Percentiles rank a stretch among this genome's conserved stretches.
Evolutionary conservation across 176 grass and related monocot genomes (phyloP).

Genomic region (Poa pratensis): DNA sequence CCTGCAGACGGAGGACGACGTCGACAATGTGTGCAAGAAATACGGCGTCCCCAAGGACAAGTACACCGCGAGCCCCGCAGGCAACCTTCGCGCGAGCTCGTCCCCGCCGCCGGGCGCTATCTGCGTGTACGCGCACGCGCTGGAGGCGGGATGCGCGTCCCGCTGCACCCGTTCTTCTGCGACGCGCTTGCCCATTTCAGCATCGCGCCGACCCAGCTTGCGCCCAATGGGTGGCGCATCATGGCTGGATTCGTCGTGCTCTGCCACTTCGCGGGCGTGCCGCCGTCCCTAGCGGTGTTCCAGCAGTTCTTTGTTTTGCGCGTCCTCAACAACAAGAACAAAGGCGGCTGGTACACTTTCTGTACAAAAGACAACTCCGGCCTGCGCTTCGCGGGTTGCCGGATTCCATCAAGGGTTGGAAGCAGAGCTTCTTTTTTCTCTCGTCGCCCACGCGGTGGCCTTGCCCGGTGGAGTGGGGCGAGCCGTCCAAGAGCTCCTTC

Average conservation of each 20-base stretch:
- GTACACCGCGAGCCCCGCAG: neutral
- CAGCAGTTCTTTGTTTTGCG: neutral
- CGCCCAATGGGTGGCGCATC: conserved; percentile 3
- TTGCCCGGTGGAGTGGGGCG: too few species aligned
- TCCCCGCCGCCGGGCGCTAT: neutral
- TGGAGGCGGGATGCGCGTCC: neutral
- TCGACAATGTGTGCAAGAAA: neutral
- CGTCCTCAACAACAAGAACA: too few species aligned
- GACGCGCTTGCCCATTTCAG: neutral
- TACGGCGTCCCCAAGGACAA: neutral
- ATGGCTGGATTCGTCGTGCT: conserved; percentile 1
- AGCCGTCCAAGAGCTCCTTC: too few species aligned
- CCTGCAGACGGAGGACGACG: neutral
- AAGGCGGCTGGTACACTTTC: too few species aligned
- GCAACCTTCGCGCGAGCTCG: neutral
- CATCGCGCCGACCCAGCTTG: neutral
- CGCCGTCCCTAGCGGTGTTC: neutral
- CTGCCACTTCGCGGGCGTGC: conserved; percentile 1
- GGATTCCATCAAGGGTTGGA: too few species aligned
- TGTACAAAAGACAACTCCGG: too few species aligned
- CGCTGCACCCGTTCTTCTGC: neutral
- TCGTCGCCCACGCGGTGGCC: too few species aligned
- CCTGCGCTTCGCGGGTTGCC: too few species aligned
- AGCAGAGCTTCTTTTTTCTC: too few species aligned
- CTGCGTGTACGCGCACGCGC: neutral